Base-by-base conservation (phyloP, 202 grass and related monocot species). In the Setaria viridis region DNA sequence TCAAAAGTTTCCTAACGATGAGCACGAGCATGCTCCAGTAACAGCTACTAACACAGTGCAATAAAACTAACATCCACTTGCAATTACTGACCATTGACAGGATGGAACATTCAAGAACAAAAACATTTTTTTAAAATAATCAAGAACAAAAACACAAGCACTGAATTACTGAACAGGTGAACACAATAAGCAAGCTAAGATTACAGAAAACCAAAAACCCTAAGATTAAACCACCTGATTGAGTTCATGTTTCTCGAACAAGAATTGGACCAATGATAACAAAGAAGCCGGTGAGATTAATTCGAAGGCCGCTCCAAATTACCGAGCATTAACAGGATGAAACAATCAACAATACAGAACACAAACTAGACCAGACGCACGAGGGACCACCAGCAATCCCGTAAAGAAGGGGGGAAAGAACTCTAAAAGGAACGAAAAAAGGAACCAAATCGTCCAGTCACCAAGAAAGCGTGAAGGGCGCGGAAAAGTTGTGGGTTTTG, bases 101-200 rank as follows among this genome's bases (percentile, higher is more conserved):
- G 45, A 72, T 72, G 43, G 43, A 9, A 49, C 1, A 72, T 15
- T 49, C n/a, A 49, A 72, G 5, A 80, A 66, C 46, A 73, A 67
- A 51, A 57, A 8, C 17, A 12, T 64, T 25, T 25, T 25, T 25
- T 25, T 25, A 25, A 25, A 25, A 25, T 25, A 25, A 25, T 49
- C n/a, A 49, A 72, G 5, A 80, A 66, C 46, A 73, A 67, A 51
- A 57, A 8, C 17, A 12, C 49, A 32, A n/a, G 45, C 16, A 73
- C 46, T 73, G 14, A 72, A 51, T 72, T 33, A 51, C 45, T 37
- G 46, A 51, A 80, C 72, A 76, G 49, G 16, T 51, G 60, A 66
- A 65, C 7, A 12, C 9, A 46, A 63, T 64, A 64, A 47, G 42
- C 42, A 20, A 48, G 58, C 21, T 29, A 58, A 58, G 19, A 58